Conservation (phyloP, 139 green algal species). For the Astrephomene gubernaculifera region DNA sequence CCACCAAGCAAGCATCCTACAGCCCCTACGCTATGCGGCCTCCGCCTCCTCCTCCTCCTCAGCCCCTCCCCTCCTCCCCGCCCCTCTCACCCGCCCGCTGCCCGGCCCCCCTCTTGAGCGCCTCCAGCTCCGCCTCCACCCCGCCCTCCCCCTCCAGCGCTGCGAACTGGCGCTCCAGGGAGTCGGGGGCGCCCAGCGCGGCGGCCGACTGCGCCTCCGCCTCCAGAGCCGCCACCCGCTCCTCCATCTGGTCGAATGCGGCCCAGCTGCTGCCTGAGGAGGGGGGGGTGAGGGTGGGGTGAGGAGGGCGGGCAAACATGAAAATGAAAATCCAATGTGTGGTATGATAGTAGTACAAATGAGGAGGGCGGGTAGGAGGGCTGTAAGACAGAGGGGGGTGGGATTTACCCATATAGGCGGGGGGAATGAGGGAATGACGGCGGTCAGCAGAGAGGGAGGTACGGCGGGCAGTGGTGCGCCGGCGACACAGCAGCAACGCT, state of each 20-base stretch:
- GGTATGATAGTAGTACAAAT: too few species aligned
- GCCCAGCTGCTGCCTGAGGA: slow-evolving; percentile 73
- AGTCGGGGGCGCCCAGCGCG: slow-evolving; percentile 52
- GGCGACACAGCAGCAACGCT: too few species aligned
- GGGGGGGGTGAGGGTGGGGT: background rate
- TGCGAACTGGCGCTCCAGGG: slow-evolving; percentile 58
- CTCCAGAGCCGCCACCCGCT: slow-evolving; percentile 94
- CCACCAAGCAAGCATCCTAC: too few species aligned
- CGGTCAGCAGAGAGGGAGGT: too few species aligned
- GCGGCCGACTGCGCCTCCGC: slow-evolving; percentile 40
- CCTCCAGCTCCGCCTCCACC: slow-evolving; percentile 25
- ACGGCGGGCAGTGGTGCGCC: too few species aligned
- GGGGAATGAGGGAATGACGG: background rate
- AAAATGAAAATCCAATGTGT: too few species aligned
- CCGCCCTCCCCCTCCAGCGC: slow-evolving; percentile 48
- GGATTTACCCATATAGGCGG: too few species aligned
- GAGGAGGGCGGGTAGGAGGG: background rate
- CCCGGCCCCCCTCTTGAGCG: background rate
- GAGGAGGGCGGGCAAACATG: too few species aligned
- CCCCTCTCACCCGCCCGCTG: background rate
- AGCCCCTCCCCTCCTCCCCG: background rate
- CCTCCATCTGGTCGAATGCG: slow-evolving; percentile 98
- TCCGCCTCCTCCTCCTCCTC: background rate
- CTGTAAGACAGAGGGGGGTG: too few species aligned
- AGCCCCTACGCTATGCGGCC: too few species aligned